Conservation (phyloP, 768 basidiomycete genomes). For the Pleurotus salmoneostramineus region DNA sequence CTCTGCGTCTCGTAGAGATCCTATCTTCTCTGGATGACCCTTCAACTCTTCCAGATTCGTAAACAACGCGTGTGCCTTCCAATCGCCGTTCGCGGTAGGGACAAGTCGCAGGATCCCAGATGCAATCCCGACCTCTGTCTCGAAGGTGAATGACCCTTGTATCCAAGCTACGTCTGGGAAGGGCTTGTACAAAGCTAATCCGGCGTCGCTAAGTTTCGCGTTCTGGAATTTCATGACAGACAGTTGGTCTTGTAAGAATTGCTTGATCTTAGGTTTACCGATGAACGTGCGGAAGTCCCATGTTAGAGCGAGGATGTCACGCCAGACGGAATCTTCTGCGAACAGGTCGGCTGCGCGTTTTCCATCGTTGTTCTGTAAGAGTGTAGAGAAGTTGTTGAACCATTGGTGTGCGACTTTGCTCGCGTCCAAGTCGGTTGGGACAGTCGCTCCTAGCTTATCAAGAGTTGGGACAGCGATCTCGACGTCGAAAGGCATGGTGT, state of each 20-base stretch:
- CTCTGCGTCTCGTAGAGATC: constrained; percentile 34
- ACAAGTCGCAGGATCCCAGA: constrained; percentile 54
- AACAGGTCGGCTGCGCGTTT: constrained; percentile 16
- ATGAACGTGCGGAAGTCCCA: constrained; percentile 50
- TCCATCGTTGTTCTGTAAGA: constrained; percentile 11
- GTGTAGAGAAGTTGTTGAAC: constrained; percentile 19
- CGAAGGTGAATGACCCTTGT: constrained; percentile 52
- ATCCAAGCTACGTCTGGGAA: constrained; percentile 57
- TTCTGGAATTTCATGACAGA: constrained; percentile 20
- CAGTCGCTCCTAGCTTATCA: constrained; percentile 17
- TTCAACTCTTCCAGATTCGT: constrained; percentile 58
- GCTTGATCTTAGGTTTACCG: constrained; percentile 27
- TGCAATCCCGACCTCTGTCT: constrained; percentile 43
- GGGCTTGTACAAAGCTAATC: constrained; percentile 31
- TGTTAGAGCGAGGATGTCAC: constrained; percentile 48
- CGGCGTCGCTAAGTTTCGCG: constrained; percentile 24
- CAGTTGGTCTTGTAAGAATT: constrained; percentile 37
- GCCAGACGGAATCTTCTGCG: constrained; percentile 35
- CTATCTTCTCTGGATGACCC: constrained; percentile 45
- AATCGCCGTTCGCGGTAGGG: constrained; percentile 35
- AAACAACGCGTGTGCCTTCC: constrained; percentile 59
- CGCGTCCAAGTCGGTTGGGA: constrained; percentile 18
- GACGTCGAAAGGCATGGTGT: neutral
- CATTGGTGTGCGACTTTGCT: constrained; percentile 24
- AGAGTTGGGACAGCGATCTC: constrained; percentile 25